Conservation (phyloP, 768 basidiomycete genomes). For the Terana coerulea region DNA sequence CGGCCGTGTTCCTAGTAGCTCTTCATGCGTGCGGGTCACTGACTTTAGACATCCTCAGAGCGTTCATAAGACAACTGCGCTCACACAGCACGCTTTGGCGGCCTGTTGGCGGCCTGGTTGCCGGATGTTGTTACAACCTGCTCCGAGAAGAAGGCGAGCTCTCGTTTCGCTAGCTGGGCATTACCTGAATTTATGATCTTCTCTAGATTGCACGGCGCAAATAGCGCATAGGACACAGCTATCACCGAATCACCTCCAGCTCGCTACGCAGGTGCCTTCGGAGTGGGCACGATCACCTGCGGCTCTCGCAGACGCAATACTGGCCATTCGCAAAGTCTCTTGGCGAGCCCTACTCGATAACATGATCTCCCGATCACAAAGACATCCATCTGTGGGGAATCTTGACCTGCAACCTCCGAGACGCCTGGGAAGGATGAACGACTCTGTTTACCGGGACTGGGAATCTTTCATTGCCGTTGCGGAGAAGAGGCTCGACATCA, state of each 20-base stretch:
- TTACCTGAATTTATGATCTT: not conserved
- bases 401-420: too few relatives aligned
- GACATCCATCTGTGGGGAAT: too few relatives aligned
- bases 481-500: slow-evolving; percentile 12
- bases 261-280: slow-evolving; percentile 67
- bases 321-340: slow-evolving; percentile 63
- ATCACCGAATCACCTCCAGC: slow-evolving; percentile 54
- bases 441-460: slow-evolving; percentile 49
- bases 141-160: slow-evolving; percentile 48
- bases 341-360: slow-evolving; percentile 63
- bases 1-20: slow-evolving; percentile 59
- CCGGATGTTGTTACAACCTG: slow-evolving; percentile 81
- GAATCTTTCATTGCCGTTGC: slow-evolving; percentile 35
- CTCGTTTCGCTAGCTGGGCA: not conserved
- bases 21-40: slow-evolving; percentile 77
- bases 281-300: slow-evolving; percentile 48
- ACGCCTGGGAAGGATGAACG: slow-evolving; percentile 49
- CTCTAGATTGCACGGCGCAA: slow-evolving; percentile 4
- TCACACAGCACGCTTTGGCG: slow-evolving; percentile 34
- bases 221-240: slow-evolving; percentile 27
- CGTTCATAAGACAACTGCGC: slow-evolving; percentile 25
- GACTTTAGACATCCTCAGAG: slow-evolving; percentile 61
- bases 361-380: slow-evolving; percentile 13
- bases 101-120: slow-evolving; percentile 51
- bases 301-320: slow-evolving; percentile 33